phyloP scores from a whole-genome alignment of 768 basidiomycete genomes.

The Antrodiella citrinella region DNA sequence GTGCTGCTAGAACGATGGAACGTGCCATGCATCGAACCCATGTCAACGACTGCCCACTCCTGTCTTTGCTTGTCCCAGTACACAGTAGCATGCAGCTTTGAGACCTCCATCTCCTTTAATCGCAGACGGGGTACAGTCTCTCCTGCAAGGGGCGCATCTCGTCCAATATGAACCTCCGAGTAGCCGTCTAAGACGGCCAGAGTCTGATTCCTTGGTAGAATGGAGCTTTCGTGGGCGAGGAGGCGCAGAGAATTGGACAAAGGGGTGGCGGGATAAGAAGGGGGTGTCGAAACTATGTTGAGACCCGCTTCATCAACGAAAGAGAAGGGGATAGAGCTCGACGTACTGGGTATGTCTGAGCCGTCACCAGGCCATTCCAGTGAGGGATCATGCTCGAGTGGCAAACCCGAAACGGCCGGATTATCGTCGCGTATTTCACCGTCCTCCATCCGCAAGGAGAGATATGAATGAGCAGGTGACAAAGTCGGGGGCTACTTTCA shows the following conservation, averaged over 20 bases:
- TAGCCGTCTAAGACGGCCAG: constrained; percentile 58
- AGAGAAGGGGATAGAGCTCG: neutral
- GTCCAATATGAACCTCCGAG: constrained; percentile 63
- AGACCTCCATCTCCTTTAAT: constrained; percentile 78
- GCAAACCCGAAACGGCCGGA: constrained; percentile 3
- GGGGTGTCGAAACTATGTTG: neutral
- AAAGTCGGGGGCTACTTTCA: too few species aligned
- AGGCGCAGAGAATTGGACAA: constrained; percentile 28
- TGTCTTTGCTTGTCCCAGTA: constrained; percentile 56
- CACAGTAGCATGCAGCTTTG: constrained; percentile 69
- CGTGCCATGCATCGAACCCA: constrained; percentile 82
- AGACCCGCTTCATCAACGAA: constrained; percentile 5
- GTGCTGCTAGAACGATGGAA: constrained; percentile 33
- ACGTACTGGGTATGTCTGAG: constrained; percentile 3
- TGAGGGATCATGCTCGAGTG: constrained; percentile 42
- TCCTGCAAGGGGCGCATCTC: constrained; percentile 50
- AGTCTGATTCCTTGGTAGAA: constrained; percentile 42
- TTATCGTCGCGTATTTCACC: constrained; percentile 16
- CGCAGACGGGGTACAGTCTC: constrained; percentile 55
- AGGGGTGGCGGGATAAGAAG: constrained; percentile 1
- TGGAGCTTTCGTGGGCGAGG: constrained; percentile 26
- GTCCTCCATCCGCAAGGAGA: constrained; percentile 13
- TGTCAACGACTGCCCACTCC: constrained; percentile 73
- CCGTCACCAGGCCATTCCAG: constrained; percentile 54
- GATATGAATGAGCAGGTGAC: neutral